Evolutionary conservation across 352 stramenopile species (phyloP).

Genomic region (Pythium utonaiense): DNA sequence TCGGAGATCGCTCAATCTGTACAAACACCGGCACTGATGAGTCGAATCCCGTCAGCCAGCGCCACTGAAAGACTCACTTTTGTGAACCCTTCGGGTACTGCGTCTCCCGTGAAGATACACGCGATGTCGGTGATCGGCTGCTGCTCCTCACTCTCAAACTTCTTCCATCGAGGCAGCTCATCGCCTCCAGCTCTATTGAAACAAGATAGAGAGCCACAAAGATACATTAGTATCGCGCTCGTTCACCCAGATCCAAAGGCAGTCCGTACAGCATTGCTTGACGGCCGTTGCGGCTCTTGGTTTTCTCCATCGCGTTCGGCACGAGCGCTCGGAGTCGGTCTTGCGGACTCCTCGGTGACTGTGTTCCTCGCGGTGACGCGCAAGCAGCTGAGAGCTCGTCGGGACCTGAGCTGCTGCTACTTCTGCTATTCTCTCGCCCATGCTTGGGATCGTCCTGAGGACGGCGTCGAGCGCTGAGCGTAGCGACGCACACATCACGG

Average conservation of each 20-base stretch:
- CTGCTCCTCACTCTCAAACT: conserved; percentile 36
- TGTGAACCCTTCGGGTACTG: conserved; percentile 59
- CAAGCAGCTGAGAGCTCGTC: not conserved
- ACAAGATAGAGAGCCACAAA: conserved; percentile 1
- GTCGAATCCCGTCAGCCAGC: not conserved
- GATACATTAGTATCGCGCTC: not conserved
- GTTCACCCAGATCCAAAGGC: too few relatives aligned
- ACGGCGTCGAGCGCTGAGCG: conserved; percentile 22
- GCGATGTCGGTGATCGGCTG: conserved; percentile 62
- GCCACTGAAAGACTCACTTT: conserved; percentile 37
- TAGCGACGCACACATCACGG: conserved; percentile 67
- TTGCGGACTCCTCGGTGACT: conserved; percentile 51
- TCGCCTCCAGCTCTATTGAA: conserved; percentile 4
- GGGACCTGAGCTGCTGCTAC: not conserved
- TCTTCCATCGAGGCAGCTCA: conserved; percentile 44
- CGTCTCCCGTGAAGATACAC: conserved; percentile 77
- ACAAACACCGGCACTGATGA: not conserved
- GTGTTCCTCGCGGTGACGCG: conserved; percentile 5
- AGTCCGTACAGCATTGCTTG: conserved; percentile 29
- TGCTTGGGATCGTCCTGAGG: conserved; percentile 26
- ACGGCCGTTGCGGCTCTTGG: conserved; percentile 34
- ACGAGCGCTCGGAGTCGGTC: conserved; percentile 43
- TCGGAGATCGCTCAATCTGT: conserved; percentile 73
- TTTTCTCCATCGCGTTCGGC: conserved; percentile 45
- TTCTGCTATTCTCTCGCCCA: conserved; percentile 26